Evolutionary conservation across 2,329 filamentous ascomycete species (phyloP).

Genomic region (Chrysosporium keratinophilum): DNA sequence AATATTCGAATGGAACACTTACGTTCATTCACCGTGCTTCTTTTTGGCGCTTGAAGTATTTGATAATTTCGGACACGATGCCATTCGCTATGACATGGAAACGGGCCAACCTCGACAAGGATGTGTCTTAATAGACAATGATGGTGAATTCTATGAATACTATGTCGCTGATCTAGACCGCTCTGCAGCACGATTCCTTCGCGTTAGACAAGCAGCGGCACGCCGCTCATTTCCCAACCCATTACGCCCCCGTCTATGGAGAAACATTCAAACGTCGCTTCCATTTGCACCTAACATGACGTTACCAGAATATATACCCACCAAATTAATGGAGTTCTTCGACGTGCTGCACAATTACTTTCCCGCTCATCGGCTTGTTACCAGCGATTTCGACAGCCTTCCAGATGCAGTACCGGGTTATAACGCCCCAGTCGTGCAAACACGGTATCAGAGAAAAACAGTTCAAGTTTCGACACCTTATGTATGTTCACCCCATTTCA

Average conservation of each 20-base stretch:
- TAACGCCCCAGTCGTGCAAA: conserved; percentile 94
- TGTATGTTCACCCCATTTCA: conserved; percentile 46
- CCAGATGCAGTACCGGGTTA: conserved; percentile 73
- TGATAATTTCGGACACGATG: conserved; percentile 95
- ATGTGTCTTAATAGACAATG: conserved; percentile 70
- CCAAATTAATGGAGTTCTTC: conserved; percentile 92
- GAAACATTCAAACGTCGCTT: conserved; percentile 52
- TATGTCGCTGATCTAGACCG: conserved; percentile 74
- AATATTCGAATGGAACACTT: conserved; percentile 85
- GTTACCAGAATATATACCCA: conserved; percentile 84
- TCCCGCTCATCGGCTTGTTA: conserved; percentile 76
- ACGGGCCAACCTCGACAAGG: conserved; percentile 81
- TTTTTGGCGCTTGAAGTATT: conserved; percentile 97
- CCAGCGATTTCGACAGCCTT: conserved; percentile 80
- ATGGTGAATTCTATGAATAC: conserved; percentile 91
- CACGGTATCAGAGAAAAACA: conserved; percentile 73
- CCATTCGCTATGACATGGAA: conserved; percentile 74
- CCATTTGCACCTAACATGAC: conserved; percentile 70
- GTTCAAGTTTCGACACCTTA: conserved; percentile 84
- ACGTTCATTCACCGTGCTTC: conserved; percentile 88
- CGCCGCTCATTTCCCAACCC: conserved; percentile 36
- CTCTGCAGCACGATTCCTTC: conserved; percentile 68
- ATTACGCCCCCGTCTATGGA: conserved; percentile 42
- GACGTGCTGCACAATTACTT: conserved; percentile 81
- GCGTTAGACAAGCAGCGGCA: conserved; percentile 66